A percentile compares a stretch with the other conserved stretches of the same genome.
Conservation (phyloP, 2,329 filamentous ascomycete species). For the Verticillium nonalfalfae region DNA sequence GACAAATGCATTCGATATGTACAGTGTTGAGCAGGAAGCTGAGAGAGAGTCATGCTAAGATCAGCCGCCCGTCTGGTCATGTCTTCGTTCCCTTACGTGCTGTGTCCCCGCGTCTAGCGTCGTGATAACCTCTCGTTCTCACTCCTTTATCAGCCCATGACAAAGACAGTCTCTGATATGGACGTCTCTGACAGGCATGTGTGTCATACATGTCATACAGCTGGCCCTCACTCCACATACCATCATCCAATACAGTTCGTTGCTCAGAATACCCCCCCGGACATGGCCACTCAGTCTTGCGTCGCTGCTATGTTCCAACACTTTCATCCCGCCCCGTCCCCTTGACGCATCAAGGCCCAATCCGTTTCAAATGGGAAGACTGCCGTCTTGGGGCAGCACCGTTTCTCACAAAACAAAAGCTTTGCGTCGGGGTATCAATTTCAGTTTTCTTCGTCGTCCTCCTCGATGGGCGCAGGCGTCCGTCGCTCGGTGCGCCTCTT, state of each 20-base stretch:
- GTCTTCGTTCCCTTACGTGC: too few species aligned
- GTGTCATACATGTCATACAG: too few species aligned
- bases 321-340: neutral
- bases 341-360: neutral
- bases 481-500: conserved; percentile 63
- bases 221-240: neutral
- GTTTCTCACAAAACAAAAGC: neutral
- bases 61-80: too few species aligned
- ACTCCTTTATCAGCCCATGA: too few species aligned
- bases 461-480: conserved; percentile 67
- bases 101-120: too few species aligned
- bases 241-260: neutral
- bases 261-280: neutral
- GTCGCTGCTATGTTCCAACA: neutral
- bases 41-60: too few species aligned
- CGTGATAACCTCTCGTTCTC: too few species aligned
- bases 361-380: neutral
- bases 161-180: too few species aligned
- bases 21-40: too few species aligned
- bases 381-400: neutral
- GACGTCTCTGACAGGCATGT: too few species aligned
- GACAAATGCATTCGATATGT: too few species aligned
- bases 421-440: neutral
- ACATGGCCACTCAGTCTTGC: neutral
- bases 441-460: conserved; percentile 58